Base-by-base conservation (phyloP, 1,284 basidiomycete genomes). In the Sphaerobolus stellatus region DNA sequence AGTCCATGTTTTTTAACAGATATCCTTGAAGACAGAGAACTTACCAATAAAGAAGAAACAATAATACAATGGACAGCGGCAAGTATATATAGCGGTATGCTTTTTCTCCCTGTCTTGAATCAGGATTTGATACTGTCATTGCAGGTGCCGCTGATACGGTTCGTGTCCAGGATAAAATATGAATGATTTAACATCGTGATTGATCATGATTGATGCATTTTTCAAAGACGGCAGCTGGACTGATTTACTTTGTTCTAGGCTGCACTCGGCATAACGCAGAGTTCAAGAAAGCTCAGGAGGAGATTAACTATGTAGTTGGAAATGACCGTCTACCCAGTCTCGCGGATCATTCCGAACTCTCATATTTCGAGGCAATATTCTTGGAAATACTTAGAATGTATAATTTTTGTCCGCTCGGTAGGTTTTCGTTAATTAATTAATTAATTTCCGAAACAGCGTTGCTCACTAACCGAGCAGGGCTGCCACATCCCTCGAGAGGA, bases 341-440 rank as follows among this genome's bases (percentile, higher is more conserved):
- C 33, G 57, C 55, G 11, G 66, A 68, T 29, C 29, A 60, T 11
- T 50, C 57, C 4, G 28, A 28, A 2, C 47, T 68, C 16, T 59
- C 63, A 2, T 67, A 64, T 46, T 49, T 67, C n/a, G 50, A 58
- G 24, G 66, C 65, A 0, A 40, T 61, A 11, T 54, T 63, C 11
- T 58, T 64, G 34, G 66, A 68, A 48, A 50, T 61, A 43, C 41
- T 24, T 14, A 68, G 82, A 18, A 84, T 74, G 68, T 71, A 76
- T n/a, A 77, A 80, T 7, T 70, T 76, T 11, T 67, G 65, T 20
- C 78, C 80, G 7, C n/a, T 43, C 7, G 40, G 40, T 43, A 43
- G 7, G 40, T 43, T 18, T 18, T 43, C n/a, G 7, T 9, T 36
- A 64, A 0, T 36, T 41, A 1, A 57, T 57, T 25, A 48, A 60